Evolutionary conservation across 441 rosid species (phyloP), one percentile per base, ranked within the genome.

Genomic region (Geranium incanum): DNA sequence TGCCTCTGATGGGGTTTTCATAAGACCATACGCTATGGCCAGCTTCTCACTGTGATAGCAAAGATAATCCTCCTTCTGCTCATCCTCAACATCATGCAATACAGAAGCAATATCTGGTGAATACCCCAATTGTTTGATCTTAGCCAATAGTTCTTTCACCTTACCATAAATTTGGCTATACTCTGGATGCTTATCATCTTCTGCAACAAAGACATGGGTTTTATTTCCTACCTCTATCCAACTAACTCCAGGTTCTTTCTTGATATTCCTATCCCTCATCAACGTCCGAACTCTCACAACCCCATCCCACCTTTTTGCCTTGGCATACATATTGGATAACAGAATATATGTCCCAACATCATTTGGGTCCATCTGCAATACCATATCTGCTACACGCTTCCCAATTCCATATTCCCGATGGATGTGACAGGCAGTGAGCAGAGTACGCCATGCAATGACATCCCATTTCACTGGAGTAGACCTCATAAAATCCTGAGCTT

Each of bases 171-270:
- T 91, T 78, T 79, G 74, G 68, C 6, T 33, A 68, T 79, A 75
- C 66, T 89, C 91, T 4, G 93, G 89, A 79, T 93, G 95, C 50
- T 67, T 81, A 78, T 43, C 70, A 33, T 86, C 92, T 48, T 86
- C 93, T 0, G 90, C 82, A 68, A 85, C 87, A 76, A 93, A 93
- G 52, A 91, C 78, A 72, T 86, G 89, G 39, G 85, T 82, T 28
- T 45, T 52, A 63, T 82, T 84, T 68, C 75, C 79, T 68, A 88
- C 80, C 68, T 88, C 90, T 70, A 87, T 85, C 97, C 97, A 93
- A 83, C 97, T 91, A 67, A 82, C 87, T 18, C 98, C 97, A 36
- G 96, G 97, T 79, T 91, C 97, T 71, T 93, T 93, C 83, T 89
- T 93, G 72, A 93, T 80, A 6, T 78, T 79, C 65, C 81, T 86